Evolutionary conservation across 1,139 yeast genomes (phyloP), one percentile per base, ranked within the genome.

Genomic region (Suhomyces bokatorum): DNA sequence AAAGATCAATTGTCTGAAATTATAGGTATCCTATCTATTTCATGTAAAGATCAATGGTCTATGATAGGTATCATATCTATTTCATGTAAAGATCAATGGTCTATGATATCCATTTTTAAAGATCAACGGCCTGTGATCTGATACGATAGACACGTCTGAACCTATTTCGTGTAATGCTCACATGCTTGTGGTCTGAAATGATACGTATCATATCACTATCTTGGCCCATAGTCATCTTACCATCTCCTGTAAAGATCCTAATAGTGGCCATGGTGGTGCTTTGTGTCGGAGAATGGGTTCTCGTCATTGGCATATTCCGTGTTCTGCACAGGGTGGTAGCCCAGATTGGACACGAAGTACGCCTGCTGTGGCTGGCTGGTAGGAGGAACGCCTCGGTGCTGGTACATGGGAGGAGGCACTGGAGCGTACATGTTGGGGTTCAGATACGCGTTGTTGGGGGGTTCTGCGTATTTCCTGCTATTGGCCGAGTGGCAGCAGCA

Each of bases 381-480:
- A 6, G 43, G 15, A 11, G 41, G 42, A 28, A 40, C 33, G 8
- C 51, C 46, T 15, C 44, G 32, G 40, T 45, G 45, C 17, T 44
- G 50, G 44, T 53, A 52, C 39, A 47, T 43, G 2, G 64, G 66
- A 20, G 63, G 55, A 1, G 60, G 57, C 7, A 64, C 60, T 5
- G 64, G 65, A 2, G 57, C 54, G 51, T 73, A 72, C 77, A 72
- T 71, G 48, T 69, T 63, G 17, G 70, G 69, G 53, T 71, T 71
- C 33, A 57, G 55, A 48, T 63, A 66, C 10, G 66, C 60, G 15
- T 56, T 45, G 35, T 49, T 49, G 39, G 52, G 51, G 42, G 52
- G 47, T 41, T 55, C 60, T 40, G 47, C 51, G 40, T 58, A 59
- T 11, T 45, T 44, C 13, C 43, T 48, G 27, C 50, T 46, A 36